Percentiles rank a stretch among this genome's conserved stretches.
These are phyloP conservation scores for Beauveria rudraprayagi DNA, from an alignment of 2,329 filamentous ascomycete species.

Conservation along the genomic window DNA sequence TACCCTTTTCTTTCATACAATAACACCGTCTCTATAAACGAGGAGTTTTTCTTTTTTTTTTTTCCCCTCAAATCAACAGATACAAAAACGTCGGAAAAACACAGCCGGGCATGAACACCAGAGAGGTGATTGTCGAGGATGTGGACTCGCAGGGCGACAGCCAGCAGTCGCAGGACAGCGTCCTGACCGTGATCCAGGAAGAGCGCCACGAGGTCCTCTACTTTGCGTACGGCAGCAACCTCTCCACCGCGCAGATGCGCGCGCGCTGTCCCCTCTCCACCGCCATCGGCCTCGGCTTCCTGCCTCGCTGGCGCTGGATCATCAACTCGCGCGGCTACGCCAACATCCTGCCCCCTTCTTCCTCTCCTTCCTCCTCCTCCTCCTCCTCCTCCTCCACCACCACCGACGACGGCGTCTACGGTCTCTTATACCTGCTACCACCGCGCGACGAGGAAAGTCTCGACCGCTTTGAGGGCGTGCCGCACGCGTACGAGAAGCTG, in stretches of 20 bases:
- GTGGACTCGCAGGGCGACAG: conserved; percentile 21
- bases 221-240: conserved; percentile 66
- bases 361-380: background rate
- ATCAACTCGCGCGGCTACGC: conserved; percentile 62
- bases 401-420: conserved; percentile 39
- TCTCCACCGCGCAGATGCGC: conserved; percentile 58
- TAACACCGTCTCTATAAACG: too few relatives aligned
- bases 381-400: background rate
- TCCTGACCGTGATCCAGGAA: conserved; percentile 28
- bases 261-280: conserved; percentile 50
- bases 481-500: conserved; percentile 50
- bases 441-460: conserved; percentile 41
- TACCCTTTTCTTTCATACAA: too few relatives aligned
- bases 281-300: conserved; percentile 48
- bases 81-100: background rate
- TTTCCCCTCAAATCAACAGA: too few relatives aligned
- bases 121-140: too few relatives aligned
- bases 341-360: conserved; percentile 45
- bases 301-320: conserved; percentile 53
- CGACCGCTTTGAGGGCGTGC: conserved; percentile 55
- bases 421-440: conserved; percentile 47
- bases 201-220: conserved; percentile 39
- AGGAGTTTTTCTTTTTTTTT: too few relatives aligned
- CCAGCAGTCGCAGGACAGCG: conserved; percentile 28
- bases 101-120: background rate